phyloP scores from a whole-genome alignment of 768 basidiomycete species.

The Lactarius tabidus region DNA sequence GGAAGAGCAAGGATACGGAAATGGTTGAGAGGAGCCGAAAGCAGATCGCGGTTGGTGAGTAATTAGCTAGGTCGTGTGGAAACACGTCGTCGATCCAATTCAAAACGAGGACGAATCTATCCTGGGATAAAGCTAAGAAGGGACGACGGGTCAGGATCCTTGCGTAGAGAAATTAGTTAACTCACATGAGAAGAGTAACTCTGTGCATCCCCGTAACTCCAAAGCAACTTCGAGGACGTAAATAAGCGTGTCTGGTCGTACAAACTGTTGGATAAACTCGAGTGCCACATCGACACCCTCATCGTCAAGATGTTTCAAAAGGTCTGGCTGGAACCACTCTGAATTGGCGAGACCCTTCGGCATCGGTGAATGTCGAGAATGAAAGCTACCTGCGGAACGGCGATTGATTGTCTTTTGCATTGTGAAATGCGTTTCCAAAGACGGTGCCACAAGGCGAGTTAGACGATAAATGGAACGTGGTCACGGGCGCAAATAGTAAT shows the following conservation, averaged over 20 bases:
- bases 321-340: slow-evolving; percentile 13
- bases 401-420: background rate
- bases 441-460: background rate
- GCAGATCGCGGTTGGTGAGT: slow-evolving; percentile 6
- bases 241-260: slow-evolving; percentile 8
- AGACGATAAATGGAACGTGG: background rate
- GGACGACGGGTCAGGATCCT: background rate
- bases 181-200: slow-evolving; percentile 21
- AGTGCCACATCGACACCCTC: slow-evolving; percentile 12
- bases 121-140: slow-evolving; percentile 10
- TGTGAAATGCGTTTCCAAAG: background rate
- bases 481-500: background rate
- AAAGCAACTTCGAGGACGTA: slow-evolving; percentile 15
- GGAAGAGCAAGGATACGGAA: slow-evolving; percentile 13
- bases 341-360: slow-evolving; percentile 1
- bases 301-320: slow-evolving; percentile 6
- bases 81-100: slow-evolving; percentile 16
- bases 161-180: background rate
- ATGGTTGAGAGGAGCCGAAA: slow-evolving; percentile 9
- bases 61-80: slow-evolving; percentile 5
- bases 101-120: slow-evolving; percentile 9
- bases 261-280: background rate
- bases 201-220: slow-evolving; percentile 8
- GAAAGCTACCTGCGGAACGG: background rate
- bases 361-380: background rate